Base-by-base conservation (phyloP, 768 basidiomycete genomes). In the Pleurotus eryngii region DNA sequence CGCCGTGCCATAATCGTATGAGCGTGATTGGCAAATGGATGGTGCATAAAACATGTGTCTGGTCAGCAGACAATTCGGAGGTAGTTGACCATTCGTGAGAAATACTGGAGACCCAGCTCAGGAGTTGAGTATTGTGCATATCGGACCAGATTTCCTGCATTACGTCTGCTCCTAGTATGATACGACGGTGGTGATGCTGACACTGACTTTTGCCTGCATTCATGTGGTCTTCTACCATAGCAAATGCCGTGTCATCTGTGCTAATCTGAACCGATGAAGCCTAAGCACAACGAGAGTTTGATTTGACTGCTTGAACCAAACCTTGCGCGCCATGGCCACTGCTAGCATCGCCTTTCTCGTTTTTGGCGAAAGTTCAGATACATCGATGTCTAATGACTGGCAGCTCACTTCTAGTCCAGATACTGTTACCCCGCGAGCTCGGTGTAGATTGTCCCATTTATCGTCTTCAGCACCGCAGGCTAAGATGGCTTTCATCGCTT, bases 11-110 rank as follows among this genome's bases (percentile, higher is more conserved):
- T 1, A 69, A 49, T 3, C 67, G 60, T 40, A 70, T 69, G 12
- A 69, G 59, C 2, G 69, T 69, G 4, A 71, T 62, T 3, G 65
- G 62, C 3, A 70, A 49, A 51, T 69, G 68, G 26, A 70, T 61
- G 2, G 62, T 63, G 57, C 66, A 65, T 18, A 70, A 59, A 11
- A 69, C 51, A 1, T 60, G 56, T 69, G 69, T 70, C 14, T 67
- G 60, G 49, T 70, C 59, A 11, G 69, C 70, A 38, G 64, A 71
- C 3, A 75, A 65, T 2, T 58, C 26, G 24, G 47, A 15, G 0
- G 73, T 74, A 15, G 42, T n/a, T 18, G 15, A 18, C 67, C 72
- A 70, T 40, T 72, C 64, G 0, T 17, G 55, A 3, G 74, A 74
- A 1, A 66, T 68, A 5, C 55, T 53, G 0, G 56, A 61, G 2